Evolutionary conservation across 2,329 filamentous ascomycete genomes (phyloP).

Genomic region (Harringtonia aguacate): DNA sequence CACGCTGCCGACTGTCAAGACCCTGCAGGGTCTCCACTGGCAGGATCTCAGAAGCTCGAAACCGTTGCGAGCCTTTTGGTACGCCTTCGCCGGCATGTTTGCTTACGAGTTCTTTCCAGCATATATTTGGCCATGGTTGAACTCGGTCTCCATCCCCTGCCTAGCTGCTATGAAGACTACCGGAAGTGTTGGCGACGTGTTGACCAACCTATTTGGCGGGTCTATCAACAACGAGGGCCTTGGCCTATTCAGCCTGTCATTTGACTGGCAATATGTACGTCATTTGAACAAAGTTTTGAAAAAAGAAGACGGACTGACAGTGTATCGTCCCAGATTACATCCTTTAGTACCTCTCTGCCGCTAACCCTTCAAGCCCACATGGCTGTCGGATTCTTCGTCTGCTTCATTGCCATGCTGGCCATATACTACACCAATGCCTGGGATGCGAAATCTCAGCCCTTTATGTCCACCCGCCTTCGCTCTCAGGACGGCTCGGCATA

Average conservation of each 20-base stretch:
- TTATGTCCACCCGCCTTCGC: slow-evolving; percentile 41
- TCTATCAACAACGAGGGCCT: slow-evolving; percentile 40
- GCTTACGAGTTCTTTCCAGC: slow-evolving; percentile 42
- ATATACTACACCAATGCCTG: slow-evolving; percentile 42
- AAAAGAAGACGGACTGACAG: background rate
- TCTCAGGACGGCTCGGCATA: slow-evolving; percentile 28
- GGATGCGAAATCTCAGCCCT: slow-evolving; percentile 33
- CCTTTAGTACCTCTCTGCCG: slow-evolving; percentile 39
- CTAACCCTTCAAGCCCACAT: slow-evolving; percentile 37
- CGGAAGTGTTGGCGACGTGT: slow-evolving; percentile 27
- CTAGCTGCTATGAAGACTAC: slow-evolving; percentile 40
- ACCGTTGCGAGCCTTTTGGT: slow-evolving; percentile 41
- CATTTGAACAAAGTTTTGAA: slow-evolving; percentile 7
- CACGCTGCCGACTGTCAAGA: slow-evolving; percentile 40
- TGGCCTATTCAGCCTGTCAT: slow-evolving; percentile 34
- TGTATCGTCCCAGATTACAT: slow-evolving; percentile 34
- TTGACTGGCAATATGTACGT: slow-evolving; percentile 48
- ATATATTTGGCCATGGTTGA: slow-evolving; percentile 45
- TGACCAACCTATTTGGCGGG: slow-evolving; percentile 41
- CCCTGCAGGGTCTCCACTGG: slow-evolving; percentile 44
- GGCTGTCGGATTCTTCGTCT: slow-evolving; percentile 33
- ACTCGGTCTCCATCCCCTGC: slow-evolving; percentile 42
- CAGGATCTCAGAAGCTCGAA: slow-evolving; percentile 37
- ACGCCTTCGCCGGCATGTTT: slow-evolving; percentile 31
- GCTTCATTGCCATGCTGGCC: slow-evolving; percentile 36